phyloP scores from a whole-genome alignment of 768 basidiomycete species.

The Mycena latifolia region DNA sequence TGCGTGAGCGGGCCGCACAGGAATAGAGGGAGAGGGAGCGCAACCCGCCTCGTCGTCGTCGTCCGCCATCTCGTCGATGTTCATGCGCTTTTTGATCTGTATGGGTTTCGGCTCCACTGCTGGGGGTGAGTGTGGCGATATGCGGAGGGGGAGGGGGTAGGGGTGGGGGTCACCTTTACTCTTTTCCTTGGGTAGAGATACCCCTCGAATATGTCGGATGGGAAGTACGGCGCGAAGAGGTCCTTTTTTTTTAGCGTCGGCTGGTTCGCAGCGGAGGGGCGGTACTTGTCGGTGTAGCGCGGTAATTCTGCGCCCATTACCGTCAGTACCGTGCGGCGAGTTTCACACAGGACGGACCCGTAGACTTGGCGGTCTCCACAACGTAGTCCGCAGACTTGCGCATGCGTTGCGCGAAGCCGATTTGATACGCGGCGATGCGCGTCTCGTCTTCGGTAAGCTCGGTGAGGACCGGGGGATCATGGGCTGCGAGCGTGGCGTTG shows the following conservation, averaged over 20 bases:
- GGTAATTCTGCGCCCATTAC: slow-evolving; percentile 71
- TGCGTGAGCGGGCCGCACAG: not conserved
- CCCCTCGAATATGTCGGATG: slow-evolving; percentile 77
- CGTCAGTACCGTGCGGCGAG: not conserved
- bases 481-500: slow-evolving; percentile 57
- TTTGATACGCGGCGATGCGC: slow-evolving; percentile 73
- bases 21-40: not conserved
- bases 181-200: slow-evolving; percentile 85
- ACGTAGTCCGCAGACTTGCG: slow-evolving; percentile 82
- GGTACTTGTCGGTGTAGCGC: slow-evolving; percentile 89
- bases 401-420: slow-evolving; percentile 73
- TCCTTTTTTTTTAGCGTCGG: slow-evolving; percentile 79
- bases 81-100: slow-evolving; percentile 56
- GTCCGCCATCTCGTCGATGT: slow-evolving; percentile 77
- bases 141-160: not conserved
- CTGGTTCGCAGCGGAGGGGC: slow-evolving; percentile 68
- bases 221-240: slow-evolving; percentile 83
- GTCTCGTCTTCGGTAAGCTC: slow-evolving; percentile 76
- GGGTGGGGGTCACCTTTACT: slow-evolving; percentile 60
- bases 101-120: no score
- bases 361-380: slow-evolving; percentile 76
- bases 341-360: slow-evolving; percentile 50
- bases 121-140: not conserved
- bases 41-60: slow-evolving; percentile 69
- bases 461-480: slow-evolving; percentile 78